These are phyloP conservation scores for Plantago major DNA, from an alignment of 257 asterid genomes.

Conservation along the genomic window DNA sequence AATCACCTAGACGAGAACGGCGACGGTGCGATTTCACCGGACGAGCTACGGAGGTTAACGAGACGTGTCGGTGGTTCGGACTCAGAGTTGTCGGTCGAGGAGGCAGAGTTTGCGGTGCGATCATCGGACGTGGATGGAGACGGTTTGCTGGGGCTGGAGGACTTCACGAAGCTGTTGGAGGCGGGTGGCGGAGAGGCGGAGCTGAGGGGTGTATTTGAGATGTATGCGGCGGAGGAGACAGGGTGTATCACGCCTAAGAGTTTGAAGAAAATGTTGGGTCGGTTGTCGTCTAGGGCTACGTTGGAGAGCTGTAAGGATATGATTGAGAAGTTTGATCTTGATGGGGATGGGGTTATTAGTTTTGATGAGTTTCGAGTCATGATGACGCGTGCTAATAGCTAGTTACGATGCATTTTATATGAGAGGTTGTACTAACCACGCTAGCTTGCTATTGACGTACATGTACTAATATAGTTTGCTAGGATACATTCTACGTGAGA, in stretches of 20 bases:
- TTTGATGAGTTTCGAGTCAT: constrained; percentile 19
- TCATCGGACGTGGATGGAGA: constrained; percentile 21
- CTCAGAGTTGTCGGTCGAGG: constrained; percentile 17
- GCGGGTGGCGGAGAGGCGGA: constrained; percentile 14
- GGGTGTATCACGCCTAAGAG: constrained; percentile 20
- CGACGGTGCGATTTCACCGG: constrained; percentile 18
- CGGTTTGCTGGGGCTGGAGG: constrained; percentile 19
- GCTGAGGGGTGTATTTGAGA: constrained; percentile 14
- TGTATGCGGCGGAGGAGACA: constrained; percentile 14
- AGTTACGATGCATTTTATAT: too few species aligned
- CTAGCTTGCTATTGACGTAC: too few species aligned
- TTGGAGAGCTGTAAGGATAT: constrained; percentile 11
- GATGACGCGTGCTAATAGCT: constrained; percentile 8
- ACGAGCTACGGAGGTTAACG: constrained; percentile 4
- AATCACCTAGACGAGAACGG: constrained; percentile 14
- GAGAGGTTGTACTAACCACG: too few species aligned
- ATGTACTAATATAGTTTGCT: too few species aligned
- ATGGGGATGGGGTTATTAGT: constrained; percentile 21
- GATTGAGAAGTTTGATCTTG: constrained; percentile 17
- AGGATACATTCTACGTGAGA: too few species aligned
- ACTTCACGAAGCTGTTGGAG: constrained; percentile 19
- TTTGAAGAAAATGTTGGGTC: constrained; percentile 18
- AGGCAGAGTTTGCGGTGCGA: constrained; percentile 18
- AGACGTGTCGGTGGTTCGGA: constrained; percentile 11
- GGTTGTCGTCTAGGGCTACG: background rate